phyloP scores from a whole-genome alignment of 1,284 basidiomycete species.

The Bondarzewia mesenterica region DNA sequence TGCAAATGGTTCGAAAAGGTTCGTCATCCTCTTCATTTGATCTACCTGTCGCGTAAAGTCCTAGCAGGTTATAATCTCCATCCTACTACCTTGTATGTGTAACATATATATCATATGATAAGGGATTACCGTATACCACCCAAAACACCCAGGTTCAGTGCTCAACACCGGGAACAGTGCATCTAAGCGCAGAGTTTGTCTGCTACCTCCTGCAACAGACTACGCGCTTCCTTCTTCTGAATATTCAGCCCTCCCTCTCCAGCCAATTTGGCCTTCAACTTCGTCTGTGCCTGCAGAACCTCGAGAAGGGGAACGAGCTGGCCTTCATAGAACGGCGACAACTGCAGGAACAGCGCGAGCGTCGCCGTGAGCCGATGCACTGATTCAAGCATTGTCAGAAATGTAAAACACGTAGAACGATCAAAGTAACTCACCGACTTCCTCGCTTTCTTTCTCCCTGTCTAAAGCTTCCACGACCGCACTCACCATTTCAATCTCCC shows the following conservation, averaged over 20 bases:
- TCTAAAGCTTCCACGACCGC: conserved; percentile 71
- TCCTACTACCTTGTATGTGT: no score
- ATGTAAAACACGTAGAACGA: conserved; percentile 10
- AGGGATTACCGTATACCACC: neutral
- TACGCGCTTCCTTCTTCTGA: conserved; percentile 48
- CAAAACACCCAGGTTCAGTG: neutral
- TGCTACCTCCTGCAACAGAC: conserved; percentile 60
- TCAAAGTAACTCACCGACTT: conserved; percentile 58
- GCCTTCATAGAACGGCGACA: conserved; percentile 55
- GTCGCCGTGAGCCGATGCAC: conserved; percentile 77
- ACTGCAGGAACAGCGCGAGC: conserved; percentile 62
- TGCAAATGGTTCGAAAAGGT: no score
- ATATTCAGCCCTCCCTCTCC: conserved; percentile 36
- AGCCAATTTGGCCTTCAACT: conserved; percentile 43
- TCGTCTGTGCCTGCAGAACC: conserved; percentile 54
- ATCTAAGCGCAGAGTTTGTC: conserved; percentile 29
- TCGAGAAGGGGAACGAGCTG: conserved; percentile 54
- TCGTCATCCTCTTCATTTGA: no score
- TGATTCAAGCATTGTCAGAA: conserved; percentile 18
- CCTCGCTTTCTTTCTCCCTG: conserved; percentile 65
- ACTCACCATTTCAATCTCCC: conserved; percentile 77
- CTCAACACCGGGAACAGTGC: neutral
- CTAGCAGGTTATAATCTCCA: no score
- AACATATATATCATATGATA: no score
- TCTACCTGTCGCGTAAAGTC: no score